Base-by-base conservation (phyloP, 2,329 filamentous ascomycete species). In the Phialophora macrospora region DNA sequence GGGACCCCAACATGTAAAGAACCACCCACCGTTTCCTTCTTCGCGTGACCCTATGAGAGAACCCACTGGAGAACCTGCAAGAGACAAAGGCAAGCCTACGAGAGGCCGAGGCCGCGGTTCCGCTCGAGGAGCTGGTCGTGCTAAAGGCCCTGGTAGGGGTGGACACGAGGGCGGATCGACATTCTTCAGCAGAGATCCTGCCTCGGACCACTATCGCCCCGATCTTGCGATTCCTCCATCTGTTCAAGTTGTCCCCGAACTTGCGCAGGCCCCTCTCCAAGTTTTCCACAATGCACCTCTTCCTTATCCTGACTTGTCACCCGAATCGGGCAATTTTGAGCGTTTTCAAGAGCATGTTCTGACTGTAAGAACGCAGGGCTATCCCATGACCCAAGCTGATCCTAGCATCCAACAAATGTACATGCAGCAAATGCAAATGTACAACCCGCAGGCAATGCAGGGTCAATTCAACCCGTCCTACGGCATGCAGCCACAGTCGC, bases 341-440 rank as follows among this genome's bases (percentile, higher is more conserved):
- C 84, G 85, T 70, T 84, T 85, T 86, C 92, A 89, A 84, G 89
- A 93, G 77, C 84, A 86, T 70, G 83, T 85, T 86, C 90, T 93
- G 83, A 92, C 87, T 74, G 71, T 77, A 63, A 79, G 85, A 85
- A 80, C 81, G 85, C 75, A 90, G 71, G 68, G 57, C 58, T 71
- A 70, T 61, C 68, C 67, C 55, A 62, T 69, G 48, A 71, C 67
- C 44, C 68, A 70, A 63, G 67, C 70, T 64, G 71, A 72, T 64
- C 71, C 71, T 60, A 72, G 71, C 62, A 72, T 72, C 52, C 68
- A 71, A 58, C 64, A 66, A 63, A 63, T 68, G 55, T 72, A 72
- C 63, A 66, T 71, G 49, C 60, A 62, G 34, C 55, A 57, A 20
- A 41, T 57, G 34, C 69, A 72, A 54, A 65, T 67, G 46, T 64